phyloP scores from a whole-genome alignment of 208 protist genomes.

The Polymyxa betae region DNA sequence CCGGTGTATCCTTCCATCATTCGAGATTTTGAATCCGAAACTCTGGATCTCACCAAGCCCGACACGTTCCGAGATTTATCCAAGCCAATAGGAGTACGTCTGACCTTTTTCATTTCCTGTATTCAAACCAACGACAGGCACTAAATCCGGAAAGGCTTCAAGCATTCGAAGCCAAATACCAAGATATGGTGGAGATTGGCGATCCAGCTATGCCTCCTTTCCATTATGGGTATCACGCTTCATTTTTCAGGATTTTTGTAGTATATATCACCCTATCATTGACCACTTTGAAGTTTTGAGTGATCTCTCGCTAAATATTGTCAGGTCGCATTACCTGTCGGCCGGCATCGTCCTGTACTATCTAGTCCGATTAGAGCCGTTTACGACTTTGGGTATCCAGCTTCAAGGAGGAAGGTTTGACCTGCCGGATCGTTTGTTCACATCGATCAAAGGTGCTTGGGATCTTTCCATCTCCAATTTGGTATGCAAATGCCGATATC shows the following conservation, averaged over 20 bases:
- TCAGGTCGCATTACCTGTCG: constrained; percentile 91
- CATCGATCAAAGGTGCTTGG: constrained; percentile 86
- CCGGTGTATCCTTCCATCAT: constrained; percentile 75
- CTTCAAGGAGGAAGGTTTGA: constrained; percentile 86
- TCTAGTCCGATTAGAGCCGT: constrained; percentile 95
- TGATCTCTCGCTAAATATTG: neutral
- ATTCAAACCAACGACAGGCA: constrained; percentile 63
- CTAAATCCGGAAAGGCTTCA: constrained; percentile 68
- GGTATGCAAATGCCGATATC: neutral
- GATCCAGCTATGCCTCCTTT: constrained; percentile 82
- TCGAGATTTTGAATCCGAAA: constrained; percentile 86
- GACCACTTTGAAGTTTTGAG: neutral
- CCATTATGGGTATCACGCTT: constrained; percentile 94
- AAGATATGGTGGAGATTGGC: constrained; percentile 30
- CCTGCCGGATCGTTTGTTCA: constrained; percentile 90
- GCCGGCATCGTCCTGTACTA: constrained; percentile 92
- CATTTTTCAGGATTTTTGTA: neutral
- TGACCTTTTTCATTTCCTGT: neutral
- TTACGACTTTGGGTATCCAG: constrained; percentile 84
- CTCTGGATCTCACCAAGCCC: constrained; percentile 82
- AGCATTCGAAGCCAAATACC: constrained; percentile 55
- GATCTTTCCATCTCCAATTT: neutral
- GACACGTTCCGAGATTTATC: constrained; percentile 89
- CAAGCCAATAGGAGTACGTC: constrained; percentile 87
- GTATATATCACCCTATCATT: neutral